phyloP scores from a whole-genome alignment of 805 yeast species.

The Candida namnaoensis region DNA sequence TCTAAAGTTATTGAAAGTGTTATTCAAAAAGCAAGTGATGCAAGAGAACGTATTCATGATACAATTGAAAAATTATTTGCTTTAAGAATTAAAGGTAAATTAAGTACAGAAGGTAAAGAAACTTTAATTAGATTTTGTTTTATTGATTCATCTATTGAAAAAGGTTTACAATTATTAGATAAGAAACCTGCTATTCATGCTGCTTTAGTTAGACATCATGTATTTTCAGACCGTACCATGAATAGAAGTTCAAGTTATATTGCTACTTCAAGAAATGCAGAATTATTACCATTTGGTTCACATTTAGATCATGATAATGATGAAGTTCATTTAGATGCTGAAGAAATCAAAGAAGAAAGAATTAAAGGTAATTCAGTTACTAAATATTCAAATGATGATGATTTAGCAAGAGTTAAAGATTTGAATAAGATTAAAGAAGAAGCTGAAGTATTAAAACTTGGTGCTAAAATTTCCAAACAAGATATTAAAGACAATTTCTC shows the following conservation, averaged over 20 bases:
- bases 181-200: conserved; percentile 14
- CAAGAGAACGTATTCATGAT: conserved; percentile 33
- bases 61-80: conserved; percentile 50
- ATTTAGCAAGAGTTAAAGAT: conserved; percentile 9
- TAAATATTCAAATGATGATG: conserved; percentile 18
- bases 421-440: conserved; percentile 14
- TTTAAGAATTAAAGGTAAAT: conserved; percentile 43
- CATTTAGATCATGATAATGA: conserved; percentile 15
- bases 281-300: conserved; percentile 28
- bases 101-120: conserved; percentile 72
- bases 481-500: conserved; percentile 10
- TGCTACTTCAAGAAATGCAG: conserved; percentile 21
- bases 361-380: conserved; percentile 4
- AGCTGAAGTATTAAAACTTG: conserved; percentile 13
- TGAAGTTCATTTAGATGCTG: conserved; percentile 20
- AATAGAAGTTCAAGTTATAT: conserved; percentile 12
- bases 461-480: conserved; percentile 6
- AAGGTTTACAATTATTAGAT: conserved; percentile 29
- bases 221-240: conserved; percentile 4
- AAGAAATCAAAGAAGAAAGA: conserved; percentile 19
- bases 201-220: not conserved
- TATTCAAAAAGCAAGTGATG: conserved; percentile 25
- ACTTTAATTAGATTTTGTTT: conserved; percentile 62
- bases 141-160: conserved; percentile 63
- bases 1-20: conserved; percentile 21